Conservation (phyloP, 2,329 filamentous ascomycete species). For the Tolypocladium ovalisporum region DNA sequence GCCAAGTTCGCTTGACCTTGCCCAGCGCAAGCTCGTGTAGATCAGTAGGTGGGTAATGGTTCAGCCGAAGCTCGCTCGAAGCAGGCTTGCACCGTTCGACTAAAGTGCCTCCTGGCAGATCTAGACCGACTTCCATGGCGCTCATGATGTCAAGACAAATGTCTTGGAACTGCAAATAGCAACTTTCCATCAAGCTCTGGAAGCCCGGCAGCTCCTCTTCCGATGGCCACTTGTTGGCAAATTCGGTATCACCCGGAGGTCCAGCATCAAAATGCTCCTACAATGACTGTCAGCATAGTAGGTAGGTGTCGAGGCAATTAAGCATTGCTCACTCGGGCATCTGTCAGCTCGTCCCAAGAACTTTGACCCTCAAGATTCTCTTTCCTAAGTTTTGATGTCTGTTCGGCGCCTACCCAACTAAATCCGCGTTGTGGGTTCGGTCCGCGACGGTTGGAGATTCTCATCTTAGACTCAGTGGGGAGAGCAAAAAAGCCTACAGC, state of each 20-base stretch:
- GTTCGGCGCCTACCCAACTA: constrained; percentile 18
- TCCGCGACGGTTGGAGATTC: constrained; percentile 16
- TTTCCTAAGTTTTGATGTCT: constrained; percentile 11
- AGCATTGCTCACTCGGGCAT: not conserved
- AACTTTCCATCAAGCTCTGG: not conserved
- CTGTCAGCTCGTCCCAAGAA: constrained; percentile 7
- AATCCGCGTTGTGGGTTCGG: constrained; percentile 19
- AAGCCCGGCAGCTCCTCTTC: not conserved
- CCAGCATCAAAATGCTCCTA: constrained; percentile 1
- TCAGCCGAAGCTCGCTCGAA: constrained; percentile 8
- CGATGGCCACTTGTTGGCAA: not conserved
- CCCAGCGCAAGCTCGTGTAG: not conserved
- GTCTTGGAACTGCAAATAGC: not conserved
- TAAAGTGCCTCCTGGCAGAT: constrained; percentile 12
- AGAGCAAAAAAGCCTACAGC: constrained; percentile 7
- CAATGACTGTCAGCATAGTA: not conserved
- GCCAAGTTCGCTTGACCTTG: constrained; percentile 4
- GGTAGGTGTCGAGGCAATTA: too few species aligned
- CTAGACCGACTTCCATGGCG: constrained; percentile 19
- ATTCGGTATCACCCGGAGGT: not conserved
- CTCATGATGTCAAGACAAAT: not conserved
- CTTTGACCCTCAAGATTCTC: not conserved
- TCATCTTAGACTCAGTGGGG: constrained; percentile 14
- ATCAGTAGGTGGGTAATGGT: constrained; percentile 8
- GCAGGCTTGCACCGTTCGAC: constrained; percentile 2